These are phyloP conservation scores for Exophiala dermatitidis DNA, from an alignment of 2,329 filamentous ascomycete species.

Conservation along the genomic window DNA sequence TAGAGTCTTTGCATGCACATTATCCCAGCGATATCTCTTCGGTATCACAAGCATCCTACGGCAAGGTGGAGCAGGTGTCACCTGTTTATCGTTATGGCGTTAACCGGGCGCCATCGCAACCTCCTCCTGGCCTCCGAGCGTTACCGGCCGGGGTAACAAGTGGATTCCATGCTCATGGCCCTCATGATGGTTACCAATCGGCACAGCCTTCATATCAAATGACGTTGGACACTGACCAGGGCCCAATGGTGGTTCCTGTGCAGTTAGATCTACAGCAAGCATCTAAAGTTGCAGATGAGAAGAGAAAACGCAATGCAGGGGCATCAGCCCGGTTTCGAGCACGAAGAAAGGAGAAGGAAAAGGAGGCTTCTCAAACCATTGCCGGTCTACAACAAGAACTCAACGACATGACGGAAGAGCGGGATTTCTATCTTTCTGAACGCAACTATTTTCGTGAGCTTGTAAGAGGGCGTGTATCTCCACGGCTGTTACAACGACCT, in stretches of 20 bases:
- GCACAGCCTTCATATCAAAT: slow-evolving; percentile 30
- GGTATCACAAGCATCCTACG: slow-evolving; percentile 11
- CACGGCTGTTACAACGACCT: slow-evolving; percentile 26
- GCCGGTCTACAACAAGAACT: slow-evolving; percentile 61
- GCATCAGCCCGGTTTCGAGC: slow-evolving; percentile 76
- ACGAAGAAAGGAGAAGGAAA: slow-evolving; percentile 74
- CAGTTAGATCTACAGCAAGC: slow-evolving; percentile 64
- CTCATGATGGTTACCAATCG: slow-evolving; percentile 21
- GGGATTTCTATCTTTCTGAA: slow-evolving; percentile 67
- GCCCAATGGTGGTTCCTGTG: slow-evolving; percentile 37
- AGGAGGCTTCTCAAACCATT: slow-evolving; percentile 62
- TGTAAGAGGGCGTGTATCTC: slow-evolving; percentile 42
- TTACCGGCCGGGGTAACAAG: slow-evolving; percentile 8
- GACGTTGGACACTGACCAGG: slow-evolving; percentile 31
- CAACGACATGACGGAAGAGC: slow-evolving; percentile 60
- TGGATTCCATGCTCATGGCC: slow-evolving; percentile 16
- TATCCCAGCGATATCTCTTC: slow-evolving; percentile 9
- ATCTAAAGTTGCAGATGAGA: slow-evolving; percentile 76
- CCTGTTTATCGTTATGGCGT: slow-evolving; percentile 16
- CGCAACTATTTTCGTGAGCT: slow-evolving; percentile 65
- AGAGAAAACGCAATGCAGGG: slow-evolving; percentile 74
- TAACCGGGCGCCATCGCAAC: slow-evolving; percentile 7
- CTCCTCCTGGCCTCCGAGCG: slow-evolving; percentile 7
- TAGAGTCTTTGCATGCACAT: slow-evolving; percentile 1
- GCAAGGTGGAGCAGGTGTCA: slow-evolving; percentile 12